These are phyloP conservation scores for Cytospora schulzeri DNA, from an alignment of 2,329 filamentous ascomycete species.

Conservation along the genomic window DNA sequence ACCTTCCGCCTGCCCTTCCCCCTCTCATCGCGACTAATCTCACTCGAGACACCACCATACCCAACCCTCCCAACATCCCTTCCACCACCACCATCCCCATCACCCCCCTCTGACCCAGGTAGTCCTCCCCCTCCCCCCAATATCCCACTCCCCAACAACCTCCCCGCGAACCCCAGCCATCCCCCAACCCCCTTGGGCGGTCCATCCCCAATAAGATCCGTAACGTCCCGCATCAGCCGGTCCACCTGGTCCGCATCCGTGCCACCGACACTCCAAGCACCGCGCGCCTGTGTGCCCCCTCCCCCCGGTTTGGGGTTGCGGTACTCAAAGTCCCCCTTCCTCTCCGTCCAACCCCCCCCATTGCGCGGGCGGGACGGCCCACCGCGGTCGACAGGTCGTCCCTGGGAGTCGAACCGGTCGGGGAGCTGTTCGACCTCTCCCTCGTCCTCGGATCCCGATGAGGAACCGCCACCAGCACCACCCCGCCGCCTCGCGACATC, in stretches of 20 bases:
- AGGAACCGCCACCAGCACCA: constrained; percentile 25
- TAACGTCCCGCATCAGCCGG: constrained; percentile 37
- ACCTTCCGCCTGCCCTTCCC: constrained; percentile 22
- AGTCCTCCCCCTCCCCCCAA: constrained; percentile 30
- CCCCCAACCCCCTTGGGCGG: constrained; percentile 28
- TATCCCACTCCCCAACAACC: constrained; percentile 32
- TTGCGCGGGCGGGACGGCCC: constrained; percentile 18
- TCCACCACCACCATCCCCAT: constrained; percentile 9
- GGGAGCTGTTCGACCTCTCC: constrained; percentile 48
- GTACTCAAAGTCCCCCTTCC: constrained; percentile 48
- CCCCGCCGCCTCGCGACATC: constrained; percentile 31
- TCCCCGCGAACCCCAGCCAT: constrained; percentile 35
- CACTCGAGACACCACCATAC: constrained; percentile 21
- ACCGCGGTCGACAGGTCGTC: constrained; percentile 41
- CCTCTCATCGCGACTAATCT: constrained; percentile 27
- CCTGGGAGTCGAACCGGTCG: constrained; percentile 49
- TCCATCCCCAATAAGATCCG: constrained; percentile 36
- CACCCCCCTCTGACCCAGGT: constrained; percentile 8
- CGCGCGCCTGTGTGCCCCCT: constrained; percentile 35
- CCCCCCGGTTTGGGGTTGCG: constrained; percentile 27
- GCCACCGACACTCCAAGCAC: constrained; percentile 49
- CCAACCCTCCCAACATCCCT: constrained; percentile 7
- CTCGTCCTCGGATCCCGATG: constrained; percentile 38
- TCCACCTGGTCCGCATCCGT: constrained; percentile 48
- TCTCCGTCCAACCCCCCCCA: constrained; percentile 36